phyloP scores from a whole-genome alignment of 1,284 basidiomycete genomes.

The Ceratobasidium sp. region DNA sequence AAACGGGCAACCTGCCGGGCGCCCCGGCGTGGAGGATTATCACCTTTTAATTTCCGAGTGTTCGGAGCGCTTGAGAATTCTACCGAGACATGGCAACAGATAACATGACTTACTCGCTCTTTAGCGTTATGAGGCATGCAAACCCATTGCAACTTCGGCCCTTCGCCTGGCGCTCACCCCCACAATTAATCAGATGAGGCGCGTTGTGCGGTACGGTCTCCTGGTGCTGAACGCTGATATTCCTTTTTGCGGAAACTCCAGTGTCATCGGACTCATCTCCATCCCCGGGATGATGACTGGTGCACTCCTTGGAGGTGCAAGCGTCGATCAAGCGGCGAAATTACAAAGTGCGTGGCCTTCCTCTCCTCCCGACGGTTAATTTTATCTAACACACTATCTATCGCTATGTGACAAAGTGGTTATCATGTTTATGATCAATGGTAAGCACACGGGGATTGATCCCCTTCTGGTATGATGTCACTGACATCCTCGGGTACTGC shows the following conservation, averaged over 20 bases:
- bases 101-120: not conserved
- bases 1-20: not conserved
- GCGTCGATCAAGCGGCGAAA: slow-evolving; percentile 84
- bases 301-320: slow-evolving; percentile 85
- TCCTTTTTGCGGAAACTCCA: slow-evolving; percentile 53
- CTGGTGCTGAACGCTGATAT: not conserved
- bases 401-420: slow-evolving; percentile 65
- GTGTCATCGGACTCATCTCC: slow-evolving; percentile 82
- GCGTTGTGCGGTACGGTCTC: slow-evolving; percentile 54
- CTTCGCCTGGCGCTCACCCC: slow-evolving; percentile 83
- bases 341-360: slow-evolving; percentile 69
- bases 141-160: slow-evolving; percentile 80
- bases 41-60: slow-evolving; percentile 51
- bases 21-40: not conserved
- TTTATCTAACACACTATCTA: not conserved
- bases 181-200: slow-evolving; percentile 87
- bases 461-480: not conserved
- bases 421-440: slow-evolving; percentile 92
- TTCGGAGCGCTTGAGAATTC: slow-evolving; percentile 2
- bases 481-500: slow-evolving; percentile 5
- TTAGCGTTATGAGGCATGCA: slow-evolving; percentile 78
- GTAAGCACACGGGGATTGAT: slow-evolving; percentile 1
- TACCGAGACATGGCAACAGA: not conserved
- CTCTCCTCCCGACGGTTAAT: not conserved
- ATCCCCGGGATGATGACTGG: slow-evolving; percentile 86